Evolutionary conservation across 805 yeast species (phyloP).

Genomic region (Blastobotrys terrestris): DNA sequence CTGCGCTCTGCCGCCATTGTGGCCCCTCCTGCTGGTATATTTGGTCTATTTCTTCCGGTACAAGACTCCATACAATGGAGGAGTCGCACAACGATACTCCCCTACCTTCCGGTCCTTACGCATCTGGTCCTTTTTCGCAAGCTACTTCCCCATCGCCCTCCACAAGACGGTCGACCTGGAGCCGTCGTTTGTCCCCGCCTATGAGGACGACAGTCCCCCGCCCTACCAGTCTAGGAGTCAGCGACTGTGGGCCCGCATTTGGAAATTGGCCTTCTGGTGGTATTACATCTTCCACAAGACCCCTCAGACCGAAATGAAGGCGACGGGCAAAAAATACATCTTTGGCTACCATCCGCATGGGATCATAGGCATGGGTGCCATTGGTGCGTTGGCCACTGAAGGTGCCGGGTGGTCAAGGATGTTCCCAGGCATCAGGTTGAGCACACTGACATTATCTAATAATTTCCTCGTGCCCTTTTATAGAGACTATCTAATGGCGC

Average conservation of each 20-base stretch:
- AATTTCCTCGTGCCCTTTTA: constrained; percentile 85
- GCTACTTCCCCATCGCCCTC: constrained; percentile 72
- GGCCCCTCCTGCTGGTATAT: constrained; percentile 67
- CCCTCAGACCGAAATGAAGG: constrained; percentile 18
- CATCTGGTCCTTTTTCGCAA: constrained; percentile 66
- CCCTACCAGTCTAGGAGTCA: background rate
- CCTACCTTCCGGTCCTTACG: constrained; percentile 47
- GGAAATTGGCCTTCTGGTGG: constrained; percentile 1
- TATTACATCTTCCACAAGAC: constrained; percentile 11
- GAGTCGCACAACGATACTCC: constrained; percentile 51
- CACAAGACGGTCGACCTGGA: constrained; percentile 62
- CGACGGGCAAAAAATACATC: constrained; percentile 48
- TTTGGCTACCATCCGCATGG: constrained; percentile 98
- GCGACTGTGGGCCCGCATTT: background rate
- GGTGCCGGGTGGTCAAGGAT: constrained; percentile 60
- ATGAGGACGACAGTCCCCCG: background rate
- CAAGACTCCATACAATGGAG: constrained; percentile 71
- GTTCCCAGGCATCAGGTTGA: constrained; percentile 80
- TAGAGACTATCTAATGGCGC: constrained; percentile 72
- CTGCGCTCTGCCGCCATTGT: constrained; percentile 53
- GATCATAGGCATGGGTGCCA: constrained; percentile 83
- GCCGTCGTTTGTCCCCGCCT: constrained; percentile 45
- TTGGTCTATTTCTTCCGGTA: constrained; percentile 51
- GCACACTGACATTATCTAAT: constrained; percentile 71
- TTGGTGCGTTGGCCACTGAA: constrained; percentile 78